Evolutionary conservation across 1,284 basidiomycete species (phyloP), one percentile per base, ranked within the genome.

Genomic region (Boletus holoroseus): DNA sequence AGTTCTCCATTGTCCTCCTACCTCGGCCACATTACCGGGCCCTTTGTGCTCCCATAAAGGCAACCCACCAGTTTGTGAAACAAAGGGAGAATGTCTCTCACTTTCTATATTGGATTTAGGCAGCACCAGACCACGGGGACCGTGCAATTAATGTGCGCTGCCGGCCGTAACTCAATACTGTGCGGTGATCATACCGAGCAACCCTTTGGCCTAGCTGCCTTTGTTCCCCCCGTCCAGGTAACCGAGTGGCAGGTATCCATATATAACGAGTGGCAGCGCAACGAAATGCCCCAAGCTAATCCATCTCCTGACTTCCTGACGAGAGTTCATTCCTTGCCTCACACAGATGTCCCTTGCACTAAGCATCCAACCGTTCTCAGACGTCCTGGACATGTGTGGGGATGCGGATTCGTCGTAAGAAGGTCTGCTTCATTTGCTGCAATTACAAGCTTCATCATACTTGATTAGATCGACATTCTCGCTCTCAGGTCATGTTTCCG

Each of bases 401-500:
- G 72, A 77, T 16, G 76, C 80, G n/a, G 80, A 86, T 65, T 58
- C 73, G 50, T 75, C 71, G 88, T 89, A 63, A 74, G 85, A 47
- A 36, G 70, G 27, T 46, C 48, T 40, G 38, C 16, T 47, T 32
- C 32, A n/a, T 44, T 35, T 31, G 37, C 32, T 30, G 45, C 8
- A 13, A 36, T 36, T 8, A 51, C 42, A 20, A 37, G 37, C 51
- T 41, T 51, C 51, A 50, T 44, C 40, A 44, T 30, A 35, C 26
- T 50, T 30, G 30, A 44, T 44, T 56, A 88, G 88, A 54, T 79
- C 81, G 49, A 81, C 82, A 1, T 91, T 88, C 66, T 88, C 88
- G 12, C 73, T 91, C 48, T 85, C 87, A 13, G 88, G 88, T 7
- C 76, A 88, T 65, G 71, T 91, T 18, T 71, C 76, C 16, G 70